Evolutionary conservation across 495 filamentous ascomycete genomes (phyloP), one percentile per base, ranked within the genome.

Genomic region (Lasiosphaeria hispida): DNA sequence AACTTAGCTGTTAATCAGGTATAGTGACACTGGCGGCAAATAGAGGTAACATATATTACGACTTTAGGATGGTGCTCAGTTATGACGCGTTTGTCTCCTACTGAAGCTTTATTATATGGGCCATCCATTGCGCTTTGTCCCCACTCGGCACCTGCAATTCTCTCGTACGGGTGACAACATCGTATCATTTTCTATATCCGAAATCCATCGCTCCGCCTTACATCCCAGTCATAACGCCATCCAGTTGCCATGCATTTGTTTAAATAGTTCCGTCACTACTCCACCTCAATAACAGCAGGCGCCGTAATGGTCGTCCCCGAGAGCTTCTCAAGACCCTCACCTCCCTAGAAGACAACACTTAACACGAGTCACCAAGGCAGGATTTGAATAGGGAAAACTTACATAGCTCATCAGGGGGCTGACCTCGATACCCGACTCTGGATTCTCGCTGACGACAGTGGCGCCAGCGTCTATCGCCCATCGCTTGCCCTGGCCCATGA

Each of bases 321-420:
- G 57, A 92, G 75, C 59, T 87, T 85, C 38, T 91, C 86, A 13
- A 98, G 82, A 49, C 92, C 92, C 75, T 98, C 94, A 61, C 95
- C 94, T 58, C 85, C 90, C 92, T 96, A 62, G 50, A 68, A 47
- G 40, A 7, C 7, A 45, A 35, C 23, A 53, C 57, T 79, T 68
- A 77, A 72, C 50, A 53, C 10, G 15, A n/a, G 34, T 63, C 34
- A 41, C 18, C 15, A 35, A n/a, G 13, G 6, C 18, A 40, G 34
- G 7, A 13, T 2, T 30, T 30, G 61, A 58, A 9, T 48, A n/a
- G 40, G 8, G n/a, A 48, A 42, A 58, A 85, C 91, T 82, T 85
- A 96, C 92, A 68, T 99, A 99, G 82, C 91, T 96, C 67, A 93
- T 87, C 69, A 96, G 75, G 17, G 94, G 95, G 60, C 90, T 95